Percentiles rank a stretch among this genome's conserved stretches.
Evolutionary conservation across 1,139 yeast genomes (phyloP).

Genomic region (Geotrichum carabidarum): DNA sequence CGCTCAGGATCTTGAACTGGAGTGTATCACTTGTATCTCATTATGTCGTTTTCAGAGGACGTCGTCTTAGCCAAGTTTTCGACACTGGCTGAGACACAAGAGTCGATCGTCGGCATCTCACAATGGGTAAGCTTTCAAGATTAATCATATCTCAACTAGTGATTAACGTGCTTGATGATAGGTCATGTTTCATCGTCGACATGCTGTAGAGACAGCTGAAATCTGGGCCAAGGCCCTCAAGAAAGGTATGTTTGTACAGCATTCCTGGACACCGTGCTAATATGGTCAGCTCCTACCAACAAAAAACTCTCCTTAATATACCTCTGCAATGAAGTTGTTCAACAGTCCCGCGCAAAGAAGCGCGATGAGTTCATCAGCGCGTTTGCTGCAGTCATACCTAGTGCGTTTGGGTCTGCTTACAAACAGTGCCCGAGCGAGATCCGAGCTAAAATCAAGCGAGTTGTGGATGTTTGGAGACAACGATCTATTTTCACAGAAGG

Average conservation of each 20-base stretch:
- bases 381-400: constrained; percentile 48
- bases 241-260: constrained; percentile 25
- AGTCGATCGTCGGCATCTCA: constrained; percentile 73
- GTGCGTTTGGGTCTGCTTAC: constrained; percentile 36
- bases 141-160: background rate
- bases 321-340: constrained; percentile 78
- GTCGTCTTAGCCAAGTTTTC: constrained; percentile 53
- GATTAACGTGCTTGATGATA: constrained; percentile 7
- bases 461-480: constrained; percentile 71
- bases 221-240: constrained; percentile 54
- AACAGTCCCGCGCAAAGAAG: constrained; percentile 65
- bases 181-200: constrained; percentile 63
- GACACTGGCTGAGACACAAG: constrained; percentile 69
- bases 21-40: background rate
- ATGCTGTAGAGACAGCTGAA: constrained; percentile 54
- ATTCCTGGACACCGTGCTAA: constrained; percentile 3
- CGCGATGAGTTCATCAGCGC: constrained; percentile 56
- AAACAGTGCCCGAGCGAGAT: constrained; percentile 35
- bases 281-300: constrained; percentile 36
- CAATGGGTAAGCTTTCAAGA: constrained; percentile 58
- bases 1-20: background rate
- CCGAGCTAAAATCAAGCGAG: constrained; percentile 56
- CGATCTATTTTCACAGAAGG: constrained; percentile 50
- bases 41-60: constrained; percentile 60
- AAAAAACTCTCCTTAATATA: constrained; percentile 61